A percentile compares a stretch with the other conserved stretches of the same genome.
Conservation (phyloP, 129 eudicot species). For the Chrysanthemum seticuspe region DNA sequence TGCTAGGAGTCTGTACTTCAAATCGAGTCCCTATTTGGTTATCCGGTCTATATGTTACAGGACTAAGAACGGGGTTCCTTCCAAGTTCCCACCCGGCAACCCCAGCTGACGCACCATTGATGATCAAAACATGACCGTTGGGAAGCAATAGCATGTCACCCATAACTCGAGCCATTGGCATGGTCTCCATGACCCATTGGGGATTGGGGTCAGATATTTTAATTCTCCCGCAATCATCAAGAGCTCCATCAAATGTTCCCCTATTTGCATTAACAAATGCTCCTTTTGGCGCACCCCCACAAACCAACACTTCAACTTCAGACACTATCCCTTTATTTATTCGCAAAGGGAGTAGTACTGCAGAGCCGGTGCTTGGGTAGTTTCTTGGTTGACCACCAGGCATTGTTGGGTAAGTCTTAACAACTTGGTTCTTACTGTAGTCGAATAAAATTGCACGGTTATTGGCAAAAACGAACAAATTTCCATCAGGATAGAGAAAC, state of each 20-base stretch:
- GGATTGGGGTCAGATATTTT: constrained; percentile 54
- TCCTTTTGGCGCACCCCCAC: constrained; percentile 69
- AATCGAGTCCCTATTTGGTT: constrained; percentile 31
- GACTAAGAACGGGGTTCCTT: constrained; percentile 47
- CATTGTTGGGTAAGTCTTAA: constrained; percentile 50
- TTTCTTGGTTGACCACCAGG: constrained; percentile 72
- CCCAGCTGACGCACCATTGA: constrained; percentile 50
- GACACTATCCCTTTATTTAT: constrained; percentile 20
- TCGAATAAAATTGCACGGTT: constrained; percentile 61
- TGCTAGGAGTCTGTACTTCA: constrained; percentile 40
- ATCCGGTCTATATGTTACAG: constrained; percentile 46
- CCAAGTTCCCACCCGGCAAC: constrained; percentile 60
- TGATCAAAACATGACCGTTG: constrained; percentile 46
- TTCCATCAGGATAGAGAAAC: constrained; percentile 58
- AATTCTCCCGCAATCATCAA: constrained; percentile 47
- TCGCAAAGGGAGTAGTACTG: constrained; percentile 63
- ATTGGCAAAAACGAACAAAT: constrained; percentile 67
- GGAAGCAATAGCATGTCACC: constrained; percentile 66
- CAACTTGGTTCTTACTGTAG: constrained; percentile 36
- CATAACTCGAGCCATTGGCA: constrained; percentile 69
- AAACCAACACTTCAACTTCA: constrained; percentile 56
- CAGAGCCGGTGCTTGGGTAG: constrained; percentile 76
- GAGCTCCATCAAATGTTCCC: constrained; percentile 39
- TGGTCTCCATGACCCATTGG: constrained; percentile 58
- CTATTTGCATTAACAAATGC: constrained; percentile 32